Conservation (phyloP, 2,329 filamentous ascomycete genomes). For the Botrytis medusae region DNA sequence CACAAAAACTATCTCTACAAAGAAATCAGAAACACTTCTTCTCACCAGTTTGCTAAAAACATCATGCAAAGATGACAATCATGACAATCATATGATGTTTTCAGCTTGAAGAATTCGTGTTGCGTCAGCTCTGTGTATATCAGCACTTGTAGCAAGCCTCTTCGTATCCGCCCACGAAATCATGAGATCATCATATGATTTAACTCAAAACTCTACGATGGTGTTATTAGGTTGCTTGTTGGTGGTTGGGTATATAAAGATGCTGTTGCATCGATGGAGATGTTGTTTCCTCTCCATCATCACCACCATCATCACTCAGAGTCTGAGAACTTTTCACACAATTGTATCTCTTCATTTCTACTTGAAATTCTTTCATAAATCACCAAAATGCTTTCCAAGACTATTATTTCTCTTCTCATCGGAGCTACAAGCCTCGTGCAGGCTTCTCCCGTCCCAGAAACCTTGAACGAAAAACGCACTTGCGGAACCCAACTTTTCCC, state of each 20-base stretch:
- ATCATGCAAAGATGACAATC: neutral
- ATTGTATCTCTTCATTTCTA: neutral
- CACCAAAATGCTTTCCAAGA: conserved; percentile 9
- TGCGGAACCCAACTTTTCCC: conserved; percentile 11
- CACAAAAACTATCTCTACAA: neutral
- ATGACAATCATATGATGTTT: conserved; percentile 7
- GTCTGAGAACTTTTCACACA: neutral
- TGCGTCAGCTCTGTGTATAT: neutral
- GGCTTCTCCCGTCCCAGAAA: conserved; percentile 13
- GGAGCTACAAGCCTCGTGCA: conserved; percentile 1
- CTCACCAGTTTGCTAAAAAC: neutral
- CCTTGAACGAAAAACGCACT: conserved; percentile 7
- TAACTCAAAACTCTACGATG: neutral
- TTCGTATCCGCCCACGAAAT: neutral
- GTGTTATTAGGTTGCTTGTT: neutral
- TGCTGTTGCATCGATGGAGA: neutral
- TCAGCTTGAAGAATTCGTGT: conserved; percentile 10
- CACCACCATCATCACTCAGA: neutral
- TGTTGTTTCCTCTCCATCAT: neutral
- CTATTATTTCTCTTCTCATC: neutral
- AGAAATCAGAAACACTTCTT: neutral
- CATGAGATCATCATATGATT: neutral
- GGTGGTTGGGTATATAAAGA: neutral
- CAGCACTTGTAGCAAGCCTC: conserved; percentile 11
- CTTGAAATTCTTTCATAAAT: neutral